Base-by-base conservation (phyloP, 331 rosid genomes). In the Cucumis variabilis region DNA sequence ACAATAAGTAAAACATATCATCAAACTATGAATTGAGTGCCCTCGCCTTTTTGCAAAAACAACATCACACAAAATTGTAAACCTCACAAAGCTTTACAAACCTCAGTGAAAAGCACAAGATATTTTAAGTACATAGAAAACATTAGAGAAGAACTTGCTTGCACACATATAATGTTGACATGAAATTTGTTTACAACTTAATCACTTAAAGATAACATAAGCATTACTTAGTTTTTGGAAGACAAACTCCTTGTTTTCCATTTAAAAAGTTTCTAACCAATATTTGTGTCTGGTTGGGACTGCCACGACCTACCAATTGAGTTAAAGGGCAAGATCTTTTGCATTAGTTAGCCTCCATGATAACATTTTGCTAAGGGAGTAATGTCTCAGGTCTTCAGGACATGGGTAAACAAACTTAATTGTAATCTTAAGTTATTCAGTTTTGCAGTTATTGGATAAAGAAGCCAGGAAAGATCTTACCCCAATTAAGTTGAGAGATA, bases 301-400 rank as follows among this genome's bases (percentile, higher is more conserved):
- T 97, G 99, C 88, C 99, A 97, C 92, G 99, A 98, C 88, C 93
- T 97, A 88, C 99, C 99, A 86, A 97, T 97, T 90, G 99, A 97
- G 86, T 92, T 97, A 89, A 97, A 97, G 94, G 99, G 99, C 90
- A 96, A 92, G 94, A 41, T 83, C 81, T 74, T 82, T 78, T 75
- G 16, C 50, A 9, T 60, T 69, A 63, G 53, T 78, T 86, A 44
- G 46, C 74, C 83, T 72, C 21, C 76, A 55, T 83, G 41, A 67
- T 55, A 7, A 24, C 23, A 21, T 25, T 53, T 51, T 63, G 72
- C 63, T 76, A 50, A 66, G 23, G 78, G 51, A 83, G 48, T 27
- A 58, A 27, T 76, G 24, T 75, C 81, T 51, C 76, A 83, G 83
- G 46, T 33, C 66, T 68, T 58, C 44, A 85, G 85, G 72, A 85